Base-by-base conservation (phyloP, 768 basidiomycete genomes). In the Psilocybe sp. region DNA sequence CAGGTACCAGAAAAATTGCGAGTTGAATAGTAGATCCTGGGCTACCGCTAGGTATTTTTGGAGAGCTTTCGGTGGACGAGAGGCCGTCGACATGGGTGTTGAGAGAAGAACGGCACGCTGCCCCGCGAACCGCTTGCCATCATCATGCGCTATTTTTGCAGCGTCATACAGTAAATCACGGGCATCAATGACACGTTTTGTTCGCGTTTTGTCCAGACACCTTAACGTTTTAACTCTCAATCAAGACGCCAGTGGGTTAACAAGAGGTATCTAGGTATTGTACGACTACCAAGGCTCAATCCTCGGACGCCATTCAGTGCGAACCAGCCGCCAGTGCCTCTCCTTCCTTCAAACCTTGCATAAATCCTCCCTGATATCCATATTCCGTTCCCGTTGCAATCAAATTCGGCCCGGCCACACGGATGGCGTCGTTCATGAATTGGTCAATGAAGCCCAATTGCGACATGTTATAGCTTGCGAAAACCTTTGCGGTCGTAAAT, bases 1-100 rank as follows among this genome's bases (percentile, higher is more conserved):
- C 28, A 93, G 68, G 28, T 64, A 63, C 81, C 83, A 86, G 69
- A 89, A 94, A 60, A 84, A 82, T 18, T 60, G 64, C 32, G 75
- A 71, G 59, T 88, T 70, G 32, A 74, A 73, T 47, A 87, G 69
- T 11, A 87, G 66, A 23, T 62, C 48, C 18, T 56, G 53, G 42
- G 64, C 14, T 47, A 66, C 38, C 38, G 54, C 53, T 31, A 69
- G 40, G 44, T 61, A 46, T 44, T 53, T 53, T 20, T 55, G 50
- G 43, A 55, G 23, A 39, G 50, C 52, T 49, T 33, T 41, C 40
- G 10, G 47, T 15, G 11, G 50, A 41, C 19, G 57, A 42, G 47
- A 51, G 40, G 53, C 41, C 46, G 49, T 51, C 50, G 46, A 40
- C 19, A 1, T 47, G 12, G 44, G 32, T 11, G 34, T 20, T 18